phyloP scores from a whole-genome alignment of 169 alveolate genomes.

The Plasmodium chabaudi region DNA sequence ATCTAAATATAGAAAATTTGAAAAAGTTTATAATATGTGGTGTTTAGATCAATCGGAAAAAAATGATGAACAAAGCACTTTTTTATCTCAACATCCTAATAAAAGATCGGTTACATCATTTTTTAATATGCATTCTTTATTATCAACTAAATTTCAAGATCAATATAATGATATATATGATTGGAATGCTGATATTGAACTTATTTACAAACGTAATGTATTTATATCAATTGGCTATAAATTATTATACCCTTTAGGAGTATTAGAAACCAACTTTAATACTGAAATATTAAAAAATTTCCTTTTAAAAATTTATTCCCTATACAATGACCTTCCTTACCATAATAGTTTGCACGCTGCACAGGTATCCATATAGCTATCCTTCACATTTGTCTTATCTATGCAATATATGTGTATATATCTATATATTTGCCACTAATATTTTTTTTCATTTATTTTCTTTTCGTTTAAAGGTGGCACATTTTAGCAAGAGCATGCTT shows the following conservation, averaged over 20 bases:
- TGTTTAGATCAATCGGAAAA: constrained; percentile 38
- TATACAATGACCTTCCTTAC: constrained; percentile 53
- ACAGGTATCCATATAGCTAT: constrained; percentile 11
- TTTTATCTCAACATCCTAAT: constrained; percentile 29
- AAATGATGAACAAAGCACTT: constrained; percentile 17
- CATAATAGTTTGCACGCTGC: constrained; percentile 69
- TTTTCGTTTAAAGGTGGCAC: constrained; percentile 40
- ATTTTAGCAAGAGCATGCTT: constrained; percentile 69
- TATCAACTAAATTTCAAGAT: constrained; percentile 62
- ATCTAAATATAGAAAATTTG: constrained; percentile 58
- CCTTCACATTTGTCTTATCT: not conserved
- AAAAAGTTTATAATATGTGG: constrained; percentile 72
- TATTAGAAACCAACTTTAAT: constrained; percentile 42
- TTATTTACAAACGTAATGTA: constrained; percentile 41
- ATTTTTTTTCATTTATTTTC: not conserved
- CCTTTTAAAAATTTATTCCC: constrained; percentile 34
- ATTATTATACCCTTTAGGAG: constrained; percentile 44
- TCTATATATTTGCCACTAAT: not conserved
- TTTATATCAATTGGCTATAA: constrained; percentile 69
- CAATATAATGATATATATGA: constrained; percentile 37
- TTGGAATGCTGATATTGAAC: constrained; percentile 53
- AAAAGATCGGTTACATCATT: constrained; percentile 36
- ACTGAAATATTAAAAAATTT: constrained; percentile 44
- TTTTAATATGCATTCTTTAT: constrained; percentile 49
- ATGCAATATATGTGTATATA: not conserved